Evolutionary conservation across 1,284 basidiomycete genomes (phyloP).

Genomic region (Vanrija humicola): DNA sequence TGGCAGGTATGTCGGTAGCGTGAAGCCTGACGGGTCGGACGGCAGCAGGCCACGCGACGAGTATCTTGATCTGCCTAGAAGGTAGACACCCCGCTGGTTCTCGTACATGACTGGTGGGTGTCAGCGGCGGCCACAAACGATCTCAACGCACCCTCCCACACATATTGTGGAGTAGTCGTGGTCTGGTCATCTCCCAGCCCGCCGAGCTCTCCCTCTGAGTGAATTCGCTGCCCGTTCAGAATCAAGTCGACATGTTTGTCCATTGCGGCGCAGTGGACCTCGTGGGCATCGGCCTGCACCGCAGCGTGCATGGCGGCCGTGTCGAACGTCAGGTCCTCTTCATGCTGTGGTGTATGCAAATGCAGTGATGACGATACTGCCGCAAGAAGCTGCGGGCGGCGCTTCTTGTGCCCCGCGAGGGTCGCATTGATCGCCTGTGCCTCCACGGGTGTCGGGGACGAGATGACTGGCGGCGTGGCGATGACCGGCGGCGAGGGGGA

Average conservation of each 20-base stretch:
- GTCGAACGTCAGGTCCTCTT: not conserved
- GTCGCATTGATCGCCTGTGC: no score
- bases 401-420: no score
- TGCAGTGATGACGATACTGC: no score
- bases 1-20: constrained; percentile 22
- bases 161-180: constrained; percentile 47
- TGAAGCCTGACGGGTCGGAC: constrained; percentile 44
- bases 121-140: not conserved
- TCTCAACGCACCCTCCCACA: constrained; percentile 63
- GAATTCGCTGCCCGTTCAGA: constrained; percentile 1
- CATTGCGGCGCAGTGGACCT: no score
- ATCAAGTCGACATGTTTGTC: constrained; percentile 5
- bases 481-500: no score
- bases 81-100: constrained; percentile 47
- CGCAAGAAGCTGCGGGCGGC: no score
- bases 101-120: constrained; percentile 43
- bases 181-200: not conserved
- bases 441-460: no score
- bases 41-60: constrained; percentile 43
- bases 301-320: not conserved
- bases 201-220: constrained; percentile 5
- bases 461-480: no score
- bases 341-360: no score
- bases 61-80: constrained; percentile 46
- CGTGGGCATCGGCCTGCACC: not conserved